phyloP scores from a whole-genome alignment of 257 asterid species.

The Ajuga chamaepitys region DNA sequence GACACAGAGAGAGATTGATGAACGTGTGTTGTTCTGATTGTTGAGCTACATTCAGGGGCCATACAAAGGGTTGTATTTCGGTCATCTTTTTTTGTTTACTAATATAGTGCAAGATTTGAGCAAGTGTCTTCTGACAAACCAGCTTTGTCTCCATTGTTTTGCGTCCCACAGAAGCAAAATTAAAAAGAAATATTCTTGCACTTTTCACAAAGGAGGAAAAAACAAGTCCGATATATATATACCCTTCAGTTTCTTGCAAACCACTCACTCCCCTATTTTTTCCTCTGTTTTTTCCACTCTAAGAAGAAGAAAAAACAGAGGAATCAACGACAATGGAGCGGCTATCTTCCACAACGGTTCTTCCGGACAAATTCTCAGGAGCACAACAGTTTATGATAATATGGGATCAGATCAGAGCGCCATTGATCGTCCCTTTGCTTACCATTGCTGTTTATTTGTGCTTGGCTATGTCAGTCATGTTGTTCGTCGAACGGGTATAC shows the following conservation, averaged over 20 bases:
- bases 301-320: too few species aligned
- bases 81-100: not conserved
- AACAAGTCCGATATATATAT: slow-evolving; percentile 13
- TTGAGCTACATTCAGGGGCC: slow-evolving; percentile 13
- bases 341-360: slow-evolving; percentile 25
- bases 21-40: slow-evolving; percentile 1
- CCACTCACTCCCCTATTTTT: slow-evolving; percentile 21
- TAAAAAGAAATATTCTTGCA: slow-evolving; percentile 29
- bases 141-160: slow-evolving; percentile 41
- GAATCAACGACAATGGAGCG: slow-evolving; percentile 38
- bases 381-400: slow-evolving; percentile 37
- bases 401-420: slow-evolving; percentile 80
- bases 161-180: slow-evolving; percentile 51
- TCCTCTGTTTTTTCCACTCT: slow-evolving; percentile 14
- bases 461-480: slow-evolving; percentile 69
- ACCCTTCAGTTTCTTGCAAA: not conserved
- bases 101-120: slow-evolving; percentile 24
- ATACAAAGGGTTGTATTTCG: not conserved
- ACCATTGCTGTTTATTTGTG: slow-evolving; percentile 44
- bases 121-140: slow-evolving; percentile 62
- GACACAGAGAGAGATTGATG: not conserved
- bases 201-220: slow-evolving; percentile 26
- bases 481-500: slow-evolving; percentile 82
- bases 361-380: slow-evolving; percentile 38
- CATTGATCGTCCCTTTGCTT: slow-evolving; percentile 76